Evolutionary conservation across 2,329 filamentous ascomycete genomes (phyloP).

Genomic region (Colletotrichum magnum): DNA sequence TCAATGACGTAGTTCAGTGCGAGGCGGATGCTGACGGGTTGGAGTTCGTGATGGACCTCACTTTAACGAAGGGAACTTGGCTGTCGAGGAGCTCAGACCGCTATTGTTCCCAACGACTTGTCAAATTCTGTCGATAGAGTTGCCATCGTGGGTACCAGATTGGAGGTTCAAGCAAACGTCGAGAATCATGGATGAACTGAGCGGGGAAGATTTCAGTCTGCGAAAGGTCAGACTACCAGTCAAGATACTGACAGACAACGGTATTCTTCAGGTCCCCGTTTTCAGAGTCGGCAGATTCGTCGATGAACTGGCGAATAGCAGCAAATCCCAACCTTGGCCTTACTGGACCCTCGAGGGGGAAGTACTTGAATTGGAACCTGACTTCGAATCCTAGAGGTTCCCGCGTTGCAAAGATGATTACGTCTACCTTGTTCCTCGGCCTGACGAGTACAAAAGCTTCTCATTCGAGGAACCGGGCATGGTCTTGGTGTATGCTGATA

Average conservation of each 20-base stretch:
- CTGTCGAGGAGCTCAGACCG: too few relatives aligned
- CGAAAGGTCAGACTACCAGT: neutral
- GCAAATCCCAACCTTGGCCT: neutral
- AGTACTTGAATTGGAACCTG: too few relatives aligned
- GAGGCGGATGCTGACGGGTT: neutral
- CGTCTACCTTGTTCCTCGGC: neutral
- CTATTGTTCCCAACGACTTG: too few relatives aligned
- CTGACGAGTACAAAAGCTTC: neutral
- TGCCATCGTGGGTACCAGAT: neutral
- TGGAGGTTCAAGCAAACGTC: neutral
- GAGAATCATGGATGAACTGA: neutral
- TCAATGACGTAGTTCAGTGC: too few relatives aligned
- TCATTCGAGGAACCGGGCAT: slow-evolving; percentile 1
- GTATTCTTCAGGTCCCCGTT: too few relatives aligned
- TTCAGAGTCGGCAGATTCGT: too few relatives aligned
- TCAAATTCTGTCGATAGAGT: too few relatives aligned
- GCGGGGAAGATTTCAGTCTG: neutral
- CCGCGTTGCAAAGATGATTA: too few relatives aligned
- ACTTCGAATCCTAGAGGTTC: neutral
- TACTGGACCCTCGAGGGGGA: too few relatives aligned
- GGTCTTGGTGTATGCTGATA: neutral
- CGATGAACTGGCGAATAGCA: too few relatives aligned
- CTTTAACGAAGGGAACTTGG: too few relatives aligned
- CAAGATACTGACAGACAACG: too few relatives aligned
- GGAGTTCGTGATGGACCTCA: neutral